Evolutionary conservation across 2,329 filamentous ascomycete species (phyloP).

Genomic region (Samsoniella hepiali): DNA sequence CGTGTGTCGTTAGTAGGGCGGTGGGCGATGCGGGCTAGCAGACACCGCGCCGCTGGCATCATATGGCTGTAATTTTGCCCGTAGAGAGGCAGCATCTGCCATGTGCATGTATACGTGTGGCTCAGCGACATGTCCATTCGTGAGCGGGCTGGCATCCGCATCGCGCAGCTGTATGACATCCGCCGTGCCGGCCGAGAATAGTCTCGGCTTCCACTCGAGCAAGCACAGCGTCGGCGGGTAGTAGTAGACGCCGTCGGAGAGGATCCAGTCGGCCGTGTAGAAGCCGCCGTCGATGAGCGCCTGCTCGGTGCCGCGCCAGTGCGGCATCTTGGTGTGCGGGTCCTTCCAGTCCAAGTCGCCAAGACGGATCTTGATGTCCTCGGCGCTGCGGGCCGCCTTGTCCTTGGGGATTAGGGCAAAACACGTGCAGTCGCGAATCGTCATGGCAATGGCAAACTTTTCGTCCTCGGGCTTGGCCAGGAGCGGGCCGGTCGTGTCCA

Average conservation of each 20-base stretch:
- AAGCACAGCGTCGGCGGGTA: slow-evolving; percentile 36
- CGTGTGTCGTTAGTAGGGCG: neutral
- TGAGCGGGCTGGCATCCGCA: neutral
- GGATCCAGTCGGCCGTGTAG: slow-evolving; percentile 52
- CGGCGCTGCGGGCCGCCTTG: slow-evolving; percentile 25
- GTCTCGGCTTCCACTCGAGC: slow-evolving; percentile 29
- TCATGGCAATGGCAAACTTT: slow-evolving; percentile 70
- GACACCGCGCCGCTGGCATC: neutral
- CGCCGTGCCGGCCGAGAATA: slow-evolving; percentile 18
- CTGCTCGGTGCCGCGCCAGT: slow-evolving; percentile 65
- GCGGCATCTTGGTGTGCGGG: slow-evolving; percentile 59
- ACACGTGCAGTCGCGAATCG: slow-evolving; percentile 73
- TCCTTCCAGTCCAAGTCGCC: slow-evolving; percentile 79
- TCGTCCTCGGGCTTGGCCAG: slow-evolving; percentile 38
- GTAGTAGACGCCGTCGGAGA: slow-evolving; percentile 33
- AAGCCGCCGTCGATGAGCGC: slow-evolving; percentile 64
- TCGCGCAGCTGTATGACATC: slow-evolving; percentile 25
- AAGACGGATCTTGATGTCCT: slow-evolving; percentile 55
- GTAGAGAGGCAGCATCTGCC: neutral
- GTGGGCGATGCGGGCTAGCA: slow-evolving; percentile 3
- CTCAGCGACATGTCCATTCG: neutral
- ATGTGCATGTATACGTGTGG: neutral
- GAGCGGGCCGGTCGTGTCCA: slow-evolving; percentile 45
- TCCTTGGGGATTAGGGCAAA: slow-evolving; percentile 57
- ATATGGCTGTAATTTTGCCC: slow-evolving; percentile 3